Evolutionary conservation across 495 filamentous ascomycete species (phyloP).

Genomic region (Sordaria brevicollis): DNA sequence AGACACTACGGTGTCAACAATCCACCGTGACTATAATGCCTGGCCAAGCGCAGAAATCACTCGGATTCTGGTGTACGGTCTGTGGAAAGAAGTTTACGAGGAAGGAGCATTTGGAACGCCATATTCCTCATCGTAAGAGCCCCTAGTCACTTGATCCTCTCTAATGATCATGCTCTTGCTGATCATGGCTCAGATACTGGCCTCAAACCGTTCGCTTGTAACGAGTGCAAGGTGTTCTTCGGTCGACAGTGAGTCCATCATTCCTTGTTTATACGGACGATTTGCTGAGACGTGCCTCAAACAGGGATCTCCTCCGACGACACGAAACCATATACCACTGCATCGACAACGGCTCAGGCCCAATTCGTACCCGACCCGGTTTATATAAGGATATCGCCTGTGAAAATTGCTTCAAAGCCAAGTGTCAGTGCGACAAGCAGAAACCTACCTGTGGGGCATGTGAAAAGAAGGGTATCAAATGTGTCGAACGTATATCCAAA

Average conservation of each 20-base stretch:
- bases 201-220: constrained; percentile 53
- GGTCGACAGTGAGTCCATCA: constrained; percentile 42
- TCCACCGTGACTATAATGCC: neutral
- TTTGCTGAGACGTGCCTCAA: constrained; percentile 10
- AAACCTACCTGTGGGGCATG: constrained; percentile 50
- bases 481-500: neutral
- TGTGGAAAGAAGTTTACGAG: constrained; percentile 55
- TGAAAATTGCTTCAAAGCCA: constrained; percentile 48
- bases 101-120: constrained; percentile 57
- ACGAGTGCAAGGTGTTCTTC: constrained; percentile 50
- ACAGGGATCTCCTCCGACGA: constrained; percentile 49
- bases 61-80: constrained; percentile 43
- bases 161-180: constrained; percentile 5
- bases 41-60: neutral
- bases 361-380: neutral
- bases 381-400: constrained; percentile 36
- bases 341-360: neutral
- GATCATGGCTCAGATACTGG: constrained; percentile 44
- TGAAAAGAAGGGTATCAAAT: constrained; percentile 30
- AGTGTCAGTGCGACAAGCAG: constrained; percentile 59
- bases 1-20: neutral
- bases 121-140: constrained; percentile 49
- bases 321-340: constrained; percentile 44
- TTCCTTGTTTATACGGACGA: neutral
- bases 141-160: neutral